Conservation (phyloP, 352 stramenopile genomes). For the Plasmopara muralis region DNA sequence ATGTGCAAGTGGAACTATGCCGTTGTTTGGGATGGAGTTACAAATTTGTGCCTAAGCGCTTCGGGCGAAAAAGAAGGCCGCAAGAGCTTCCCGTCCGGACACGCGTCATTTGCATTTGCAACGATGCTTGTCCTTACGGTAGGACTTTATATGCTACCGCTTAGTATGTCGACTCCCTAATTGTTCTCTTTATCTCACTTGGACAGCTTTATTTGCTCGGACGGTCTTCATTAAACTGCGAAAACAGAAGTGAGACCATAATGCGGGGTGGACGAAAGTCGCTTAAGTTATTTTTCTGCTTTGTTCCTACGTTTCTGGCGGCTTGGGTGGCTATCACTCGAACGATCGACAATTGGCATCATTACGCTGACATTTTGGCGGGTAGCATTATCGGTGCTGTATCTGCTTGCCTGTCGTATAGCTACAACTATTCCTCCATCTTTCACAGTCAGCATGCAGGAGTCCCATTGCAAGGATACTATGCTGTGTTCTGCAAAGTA, state of each 20-base stretch:
- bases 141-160: not conserved
- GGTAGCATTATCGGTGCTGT: slow-evolving; percentile 60
- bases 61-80: slow-evolving; percentile 65
- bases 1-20: slow-evolving; percentile 79
- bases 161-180: not conserved
- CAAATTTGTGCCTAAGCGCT: slow-evolving; percentile 52
- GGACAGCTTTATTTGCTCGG: slow-evolving; percentile 70
- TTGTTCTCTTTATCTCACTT: not conserved
- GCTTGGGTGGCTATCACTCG: slow-evolving; percentile 72
- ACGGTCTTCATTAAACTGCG: slow-evolving; percentile 49
- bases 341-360: slow-evolving; percentile 83
- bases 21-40: slow-evolving; percentile 61
- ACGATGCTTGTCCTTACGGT: slow-evolving; percentile 81
- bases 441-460: slow-evolving; percentile 56
- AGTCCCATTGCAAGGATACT: slow-evolving; percentile 39
- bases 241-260: slow-evolving; percentile 51
- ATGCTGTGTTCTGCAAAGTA: slow-evolving; percentile 37
- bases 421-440: slow-evolving; percentile 64
- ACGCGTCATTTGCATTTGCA: slow-evolving; percentile 70
- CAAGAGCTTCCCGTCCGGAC: slow-evolving; percentile 78
- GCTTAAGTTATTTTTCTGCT: slow-evolving; percentile 72
- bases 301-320: slow-evolving; percentile 57
- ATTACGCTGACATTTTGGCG: slow-evolving; percentile 66
- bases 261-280: slow-evolving; percentile 51
- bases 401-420: slow-evolving; percentile 45